phyloP scores from a whole-genome alignment of 2,329 filamentous ascomycete species.

The Bipolaris victoriae region DNA sequence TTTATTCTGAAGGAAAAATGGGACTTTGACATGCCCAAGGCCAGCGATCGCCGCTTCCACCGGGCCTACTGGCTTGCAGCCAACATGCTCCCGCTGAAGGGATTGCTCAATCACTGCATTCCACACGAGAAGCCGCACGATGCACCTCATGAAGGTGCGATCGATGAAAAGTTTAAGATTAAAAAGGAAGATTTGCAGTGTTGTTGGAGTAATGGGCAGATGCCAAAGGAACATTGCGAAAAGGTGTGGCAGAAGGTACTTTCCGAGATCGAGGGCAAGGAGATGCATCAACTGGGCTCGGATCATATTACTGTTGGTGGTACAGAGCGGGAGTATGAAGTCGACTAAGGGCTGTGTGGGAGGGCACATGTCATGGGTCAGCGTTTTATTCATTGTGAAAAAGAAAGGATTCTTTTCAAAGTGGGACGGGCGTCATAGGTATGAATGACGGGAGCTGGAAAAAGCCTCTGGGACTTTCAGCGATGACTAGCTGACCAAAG shows the following conservation, averaged over 20 bases:
- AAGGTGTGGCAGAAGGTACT: slow-evolving; percentile 12
- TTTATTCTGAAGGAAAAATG: slow-evolving; percentile 23
- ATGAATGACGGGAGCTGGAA: neutral
- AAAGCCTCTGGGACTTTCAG: neutral
- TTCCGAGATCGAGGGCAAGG: neutral
- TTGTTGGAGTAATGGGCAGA: slow-evolving; percentile 8
- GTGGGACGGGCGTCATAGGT: neutral
- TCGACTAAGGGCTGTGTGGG: neutral
- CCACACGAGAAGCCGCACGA: slow-evolving; percentile 11
- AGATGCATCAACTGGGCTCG: neutral
- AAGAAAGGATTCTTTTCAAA: neutral
- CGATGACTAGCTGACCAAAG: neutral
- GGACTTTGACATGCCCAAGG: slow-evolving; percentile 15
- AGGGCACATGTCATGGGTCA: no score
- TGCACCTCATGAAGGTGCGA: slow-evolving; percentile 3
- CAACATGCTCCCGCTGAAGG: slow-evolving; percentile 16
- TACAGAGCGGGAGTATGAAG: neutral
- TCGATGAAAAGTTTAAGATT: slow-evolving; percentile 13
- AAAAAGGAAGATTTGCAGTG: slow-evolving; percentile 14
- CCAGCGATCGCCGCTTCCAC: slow-evolving; percentile 35
- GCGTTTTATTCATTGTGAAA: neutral
- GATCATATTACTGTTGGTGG: slow-evolving; percentile 11
- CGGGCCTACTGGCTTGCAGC: slow-evolving; percentile 40
- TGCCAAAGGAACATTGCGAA: neutral
- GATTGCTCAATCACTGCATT: slow-evolving; percentile 22